A percentile compares a stretch with the other conserved stretches of the same genome.
Evolutionary conservation across 2,329 filamentous ascomycete genomes (phyloP).

Genomic region (Colletotrichum higginsianum): DNA sequence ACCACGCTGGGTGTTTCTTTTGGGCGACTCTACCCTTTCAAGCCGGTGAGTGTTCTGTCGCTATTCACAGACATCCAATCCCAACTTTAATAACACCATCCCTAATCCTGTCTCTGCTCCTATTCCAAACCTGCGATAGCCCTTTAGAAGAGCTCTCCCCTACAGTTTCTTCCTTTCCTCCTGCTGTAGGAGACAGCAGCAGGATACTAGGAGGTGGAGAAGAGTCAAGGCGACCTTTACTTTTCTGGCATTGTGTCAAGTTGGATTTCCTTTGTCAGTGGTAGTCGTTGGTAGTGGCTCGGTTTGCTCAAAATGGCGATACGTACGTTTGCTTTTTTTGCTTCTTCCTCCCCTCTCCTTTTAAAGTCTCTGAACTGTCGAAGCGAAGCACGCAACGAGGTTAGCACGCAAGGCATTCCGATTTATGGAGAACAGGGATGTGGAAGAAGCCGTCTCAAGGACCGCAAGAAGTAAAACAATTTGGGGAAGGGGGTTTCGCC

Average conservation of each 20-base stretch:
- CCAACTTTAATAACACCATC: too few species aligned
- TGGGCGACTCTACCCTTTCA: neutral
- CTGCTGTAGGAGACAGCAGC: too few species aligned
- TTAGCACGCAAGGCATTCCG: neutral
- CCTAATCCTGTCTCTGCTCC: too few species aligned
- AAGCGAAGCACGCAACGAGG: neutral
- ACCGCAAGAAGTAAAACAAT: constrained; percentile 1
- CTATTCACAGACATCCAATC: too few species aligned
- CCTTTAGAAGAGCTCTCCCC: too few species aligned
- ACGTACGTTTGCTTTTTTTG: constrained; percentile 8
- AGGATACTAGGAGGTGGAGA: too few species aligned
- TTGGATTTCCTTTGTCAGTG: constrained; percentile 1
- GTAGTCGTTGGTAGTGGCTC: constrained; percentile 15
- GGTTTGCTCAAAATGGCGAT: neutral
- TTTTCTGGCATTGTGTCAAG: neutral
- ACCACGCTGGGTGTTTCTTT: constrained; percentile 15
- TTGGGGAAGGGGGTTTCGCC: constrained; percentile 5
- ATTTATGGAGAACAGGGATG: neutral
- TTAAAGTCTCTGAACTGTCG: neutral
- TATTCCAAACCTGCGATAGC: too few species aligned
- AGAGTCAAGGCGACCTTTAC: too few species aligned
- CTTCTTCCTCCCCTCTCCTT: neutral
- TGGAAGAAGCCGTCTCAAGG: neutral
- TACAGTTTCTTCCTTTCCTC: too few species aligned
- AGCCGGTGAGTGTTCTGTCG: too few species aligned